Evolutionary conservation across 2,329 filamentous ascomycete species (phyloP), one percentile per base, ranked within the genome.

Genomic region (Emergomyces orientalis): DNA sequence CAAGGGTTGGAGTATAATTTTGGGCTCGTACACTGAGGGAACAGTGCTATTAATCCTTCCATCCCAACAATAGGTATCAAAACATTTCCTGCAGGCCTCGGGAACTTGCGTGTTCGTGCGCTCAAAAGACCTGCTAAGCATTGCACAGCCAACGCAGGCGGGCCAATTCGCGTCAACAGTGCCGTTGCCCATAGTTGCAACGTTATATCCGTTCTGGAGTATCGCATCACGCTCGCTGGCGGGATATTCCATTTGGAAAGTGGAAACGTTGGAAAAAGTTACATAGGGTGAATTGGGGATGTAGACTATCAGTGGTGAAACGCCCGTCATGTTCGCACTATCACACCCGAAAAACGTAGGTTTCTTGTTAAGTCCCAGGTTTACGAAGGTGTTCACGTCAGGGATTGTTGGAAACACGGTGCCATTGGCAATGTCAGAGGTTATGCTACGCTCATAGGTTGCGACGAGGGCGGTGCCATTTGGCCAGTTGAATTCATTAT

Each of bases 61-160:
- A 73, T 97, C 84, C 94, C 94, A 99, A 82, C 94, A 99, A 78
- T 97, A 97, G 25, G 79, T 76, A 14, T 79, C 68, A 75, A 97
- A 97, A 78, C 94, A 99, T 59, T 81, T 71, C 52, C 77, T 80
- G 78, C 94, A 99, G 11, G 84, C 85, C 0, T 82, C 80, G 0
- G 93, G 93, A 1, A 92, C 81, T 0, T 77, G 66, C 0, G 88
- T 88, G 22, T 81, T 80, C 0, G 90, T 93, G 59, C 90, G 83
- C 65, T 85, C 80, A 67, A 94, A 84, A 68, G 87, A 91, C 65
- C 93, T 84, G 61, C 83, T 84, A 19, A 97, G 81, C 47, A 96
- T 86, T 5, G 93, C 94, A 75, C 94, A 99, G 27, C 87, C 91
- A 4, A 96, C 88, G 69, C 93, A 99, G 1, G 85, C 81, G 0